A percentile compares a stretch with the other conserved stretches of the same genome.
Evolutionary conservation across 192 early-diverging fungal genomes (phyloP).

Genomic region (Podila horticola): DNA sequence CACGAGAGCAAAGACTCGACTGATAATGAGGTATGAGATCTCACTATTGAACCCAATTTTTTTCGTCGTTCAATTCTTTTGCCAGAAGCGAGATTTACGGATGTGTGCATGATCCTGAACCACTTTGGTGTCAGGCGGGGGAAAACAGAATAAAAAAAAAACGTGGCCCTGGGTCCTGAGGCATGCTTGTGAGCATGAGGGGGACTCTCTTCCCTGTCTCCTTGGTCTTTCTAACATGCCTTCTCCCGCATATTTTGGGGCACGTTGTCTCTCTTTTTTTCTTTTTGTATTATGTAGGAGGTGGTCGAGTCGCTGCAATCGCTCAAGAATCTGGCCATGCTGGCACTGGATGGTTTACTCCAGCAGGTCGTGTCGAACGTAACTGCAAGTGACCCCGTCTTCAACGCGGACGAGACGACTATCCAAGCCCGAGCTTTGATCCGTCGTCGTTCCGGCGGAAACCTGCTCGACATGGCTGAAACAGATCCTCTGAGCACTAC

Average conservation of each 20-base stretch:
- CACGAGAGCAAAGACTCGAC: constrained; percentile 11
- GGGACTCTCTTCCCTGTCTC: constrained; percentile 3
- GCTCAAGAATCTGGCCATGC: constrained; percentile 60
- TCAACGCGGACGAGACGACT: constrained; percentile 42
- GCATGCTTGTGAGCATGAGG: not conserved
- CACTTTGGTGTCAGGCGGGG: too few species aligned
- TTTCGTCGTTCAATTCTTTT: not conserved
- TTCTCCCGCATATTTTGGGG: not conserved
- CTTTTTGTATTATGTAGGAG: constrained; percentile 27
- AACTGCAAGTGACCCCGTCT: constrained; percentile 31
- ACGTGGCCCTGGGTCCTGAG: not conserved
- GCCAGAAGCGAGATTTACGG: too few species aligned
- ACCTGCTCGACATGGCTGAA: not conserved
- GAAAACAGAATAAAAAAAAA: not conserved
- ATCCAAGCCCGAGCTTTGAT: constrained; percentile 38
- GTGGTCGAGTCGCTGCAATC: constrained; percentile 60
- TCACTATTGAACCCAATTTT: not conserved
- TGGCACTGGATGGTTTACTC: constrained; percentile 59
- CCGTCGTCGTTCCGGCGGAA: constrained; percentile 11
- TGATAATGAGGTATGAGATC: constrained; percentile 33
- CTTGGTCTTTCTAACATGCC: not conserved
- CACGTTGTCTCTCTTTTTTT: not conserved
- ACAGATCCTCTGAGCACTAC: not conserved
- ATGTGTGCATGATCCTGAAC: too few species aligned
- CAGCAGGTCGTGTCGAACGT: constrained; percentile 56